Conservation (phyloP, 108 stramenopile species). For the Nannochloropsis gaditana region DNA sequence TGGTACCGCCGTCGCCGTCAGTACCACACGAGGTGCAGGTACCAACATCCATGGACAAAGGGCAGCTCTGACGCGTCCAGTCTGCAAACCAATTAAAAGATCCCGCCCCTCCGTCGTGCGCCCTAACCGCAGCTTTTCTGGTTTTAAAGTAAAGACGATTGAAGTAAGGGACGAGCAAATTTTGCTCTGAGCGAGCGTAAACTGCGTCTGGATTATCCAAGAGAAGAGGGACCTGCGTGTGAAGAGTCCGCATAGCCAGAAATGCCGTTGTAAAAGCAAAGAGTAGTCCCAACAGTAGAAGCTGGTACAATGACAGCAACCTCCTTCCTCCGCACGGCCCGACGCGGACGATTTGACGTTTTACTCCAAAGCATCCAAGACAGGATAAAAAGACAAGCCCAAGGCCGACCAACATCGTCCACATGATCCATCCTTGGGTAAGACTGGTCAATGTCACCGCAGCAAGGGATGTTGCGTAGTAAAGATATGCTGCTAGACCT, state of each 20-base stretch:
- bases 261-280: slow-evolving; percentile 21
- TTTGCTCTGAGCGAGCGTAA: neutral
- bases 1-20: neutral
- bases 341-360: slow-evolving; percentile 18
- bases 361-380: slow-evolving; percentile 25
- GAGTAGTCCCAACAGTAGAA: slow-evolving; percentile 22
- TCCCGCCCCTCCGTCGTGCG: neutral
- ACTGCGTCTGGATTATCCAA: slow-evolving; percentile 25
- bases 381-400: slow-evolving; percentile 18
- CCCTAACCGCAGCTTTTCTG: neutral
- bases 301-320: slow-evolving; percentile 27
- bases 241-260: slow-evolving; percentile 24
- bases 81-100: slow-evolving; percentile 26
- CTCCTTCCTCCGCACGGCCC: slow-evolving; percentile 30
- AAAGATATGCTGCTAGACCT: slow-evolving; percentile 2
- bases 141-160: neutral
- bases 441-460: neutral
- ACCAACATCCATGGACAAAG: slow-evolving; percentile 22
- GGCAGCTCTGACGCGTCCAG: neutral
- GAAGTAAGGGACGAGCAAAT: neutral
- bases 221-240: neutral
- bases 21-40: neutral
- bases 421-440: neutral
- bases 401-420: neutral
- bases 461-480: slow-evolving; percentile 22